These are phyloP conservation scores for Pinus taeda DNA, from an alignment of 75 land plant species.

Conservation along the genomic window DNA sequence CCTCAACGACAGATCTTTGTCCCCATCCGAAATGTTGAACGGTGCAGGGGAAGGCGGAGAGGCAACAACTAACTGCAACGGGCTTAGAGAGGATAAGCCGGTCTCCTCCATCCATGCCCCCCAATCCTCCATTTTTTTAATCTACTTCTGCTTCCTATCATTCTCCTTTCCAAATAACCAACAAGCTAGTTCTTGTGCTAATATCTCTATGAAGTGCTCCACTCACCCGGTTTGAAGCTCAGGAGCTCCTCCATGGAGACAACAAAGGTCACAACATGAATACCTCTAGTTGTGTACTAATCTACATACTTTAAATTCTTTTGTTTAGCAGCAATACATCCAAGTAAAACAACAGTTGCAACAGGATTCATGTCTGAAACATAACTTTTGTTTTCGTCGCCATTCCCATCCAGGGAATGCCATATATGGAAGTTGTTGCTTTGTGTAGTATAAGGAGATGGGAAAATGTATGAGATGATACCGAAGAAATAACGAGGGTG, in stretches of 20 bases:
- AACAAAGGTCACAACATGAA: slow-evolving; percentile 87
- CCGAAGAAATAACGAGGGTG: not conserved
- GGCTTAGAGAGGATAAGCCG: too few species aligned
- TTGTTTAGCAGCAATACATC: slow-evolving; percentile 94
- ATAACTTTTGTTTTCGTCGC: slow-evolving; percentile 9
- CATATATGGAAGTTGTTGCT: slow-evolving; percentile 31
- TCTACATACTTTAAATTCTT: slow-evolving; percentile 92
- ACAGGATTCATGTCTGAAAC: slow-evolving; percentile 46
- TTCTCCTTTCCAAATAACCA: slow-evolving; percentile 48
- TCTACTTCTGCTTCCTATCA: slow-evolving; percentile 17
- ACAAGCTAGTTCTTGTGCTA: slow-evolving; percentile 58
- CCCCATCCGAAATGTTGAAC: not conserved
- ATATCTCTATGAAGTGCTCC: slow-evolving; percentile 62
- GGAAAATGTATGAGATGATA: not conserved
- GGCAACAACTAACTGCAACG: too few species aligned
- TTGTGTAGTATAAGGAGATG: slow-evolving; percentile 1
- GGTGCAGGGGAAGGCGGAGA: too few species aligned
- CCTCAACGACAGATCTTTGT: slow-evolving; percentile 11
- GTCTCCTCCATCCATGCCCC: too few species aligned
- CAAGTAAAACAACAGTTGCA: slow-evolving; percentile 71
- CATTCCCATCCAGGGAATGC: slow-evolving; percentile 48
- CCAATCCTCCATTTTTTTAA: too few species aligned
- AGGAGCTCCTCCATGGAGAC: slow-evolving; percentile 86
- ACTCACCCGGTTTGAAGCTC: slow-evolving; percentile 66
- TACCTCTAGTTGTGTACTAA: slow-evolving; percentile 90